phyloP scores from a whole-genome alignment of 176 grass and related monocot species.

The Musa troglodytarum region DNA sequence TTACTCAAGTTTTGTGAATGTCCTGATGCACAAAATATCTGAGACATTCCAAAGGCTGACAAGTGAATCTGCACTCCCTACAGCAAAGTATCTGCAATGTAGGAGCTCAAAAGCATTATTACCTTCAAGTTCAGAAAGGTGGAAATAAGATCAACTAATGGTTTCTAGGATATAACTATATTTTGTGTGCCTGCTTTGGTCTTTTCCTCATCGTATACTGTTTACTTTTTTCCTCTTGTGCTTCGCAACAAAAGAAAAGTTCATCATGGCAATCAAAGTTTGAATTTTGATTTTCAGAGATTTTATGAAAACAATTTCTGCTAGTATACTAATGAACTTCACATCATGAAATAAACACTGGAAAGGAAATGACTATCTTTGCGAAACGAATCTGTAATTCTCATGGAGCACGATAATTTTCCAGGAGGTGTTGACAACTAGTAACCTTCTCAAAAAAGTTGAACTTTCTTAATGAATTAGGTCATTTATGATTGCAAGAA shows the following conservation, averaged over 20 bases:
- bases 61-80: conserved; percentile 98
- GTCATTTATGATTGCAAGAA: background rate
- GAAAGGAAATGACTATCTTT: too few relatives aligned
- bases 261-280: too few relatives aligned
- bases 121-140: background rate
- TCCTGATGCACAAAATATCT: conserved; percentile 81
- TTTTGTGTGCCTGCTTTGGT: too few relatives aligned
- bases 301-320: too few relatives aligned
- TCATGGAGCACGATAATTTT: background rate
- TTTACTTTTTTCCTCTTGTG: too few relatives aligned
- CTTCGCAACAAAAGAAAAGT: too few relatives aligned
- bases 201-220: too few relatives aligned
- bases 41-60: conserved; percentile 97
- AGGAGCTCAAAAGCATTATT: conserved; percentile 16
- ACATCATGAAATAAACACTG: too few relatives aligned
- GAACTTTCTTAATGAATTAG: background rate
- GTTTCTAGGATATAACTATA: too few relatives aligned
- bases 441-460: background rate
- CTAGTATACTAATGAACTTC: too few relatives aligned
- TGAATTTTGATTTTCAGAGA: too few relatives aligned
- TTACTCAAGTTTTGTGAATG: conserved; percentile 98
- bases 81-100: conserved; percentile 75
- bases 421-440: background rate
- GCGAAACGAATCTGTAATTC: background rate
- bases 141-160: too few relatives aligned